A percentile compares a stretch with the other conserved stretches of the same genome.
Conservation (phyloP, 2,329 filamentous ascomycete genomes). For the Penicillium sp. region DNA sequence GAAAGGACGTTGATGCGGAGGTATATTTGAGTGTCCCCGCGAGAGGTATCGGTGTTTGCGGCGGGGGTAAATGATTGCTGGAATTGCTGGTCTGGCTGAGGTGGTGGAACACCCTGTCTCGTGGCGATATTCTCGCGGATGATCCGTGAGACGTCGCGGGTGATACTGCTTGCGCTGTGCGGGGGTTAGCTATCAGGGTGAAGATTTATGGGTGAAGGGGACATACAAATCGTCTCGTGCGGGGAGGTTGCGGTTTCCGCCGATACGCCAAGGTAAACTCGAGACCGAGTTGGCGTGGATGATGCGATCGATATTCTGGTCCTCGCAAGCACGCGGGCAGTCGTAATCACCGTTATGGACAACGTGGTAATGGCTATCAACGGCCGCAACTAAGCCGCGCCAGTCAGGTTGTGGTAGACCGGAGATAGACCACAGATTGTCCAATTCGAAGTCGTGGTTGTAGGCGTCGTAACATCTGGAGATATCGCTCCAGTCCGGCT, state of each 20-base stretch:
- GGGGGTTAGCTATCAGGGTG: conserved; percentile 17
- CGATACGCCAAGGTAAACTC: conserved; percentile 36
- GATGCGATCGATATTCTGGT: conserved; percentile 36
- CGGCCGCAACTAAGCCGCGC: conserved; percentile 42
- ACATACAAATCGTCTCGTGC: conserved; percentile 43
- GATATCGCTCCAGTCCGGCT: conserved; percentile 37
- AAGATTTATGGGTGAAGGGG: not conserved
- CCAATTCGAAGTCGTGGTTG: conserved; percentile 39
- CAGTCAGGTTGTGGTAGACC: conserved; percentile 41
- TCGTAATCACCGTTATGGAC: conserved; percentile 35
- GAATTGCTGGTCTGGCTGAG: not conserved
- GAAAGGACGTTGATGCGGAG: conserved; percentile 39
- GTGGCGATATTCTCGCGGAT: conserved; percentile 36
- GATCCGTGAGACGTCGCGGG: conserved; percentile 40
- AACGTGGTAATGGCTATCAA: conserved; percentile 43
- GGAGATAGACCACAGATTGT: conserved; percentile 40
- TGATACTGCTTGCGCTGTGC: conserved; percentile 40
- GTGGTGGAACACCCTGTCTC: conserved; percentile 17
- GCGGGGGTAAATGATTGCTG: not conserved
- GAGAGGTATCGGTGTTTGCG: not conserved
- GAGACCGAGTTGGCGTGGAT: conserved; percentile 31
- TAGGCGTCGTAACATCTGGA: conserved; percentile 37
- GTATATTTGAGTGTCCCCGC: conserved; percentile 23
- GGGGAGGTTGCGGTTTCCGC: conserved; percentile 26
- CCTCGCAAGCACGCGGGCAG: conserved; percentile 33